These are phyloP conservation scores for Bryoerythrophyllum caledonicum DNA, from an alignment of 225 moss, liverwort and hornwort species.

Conservation along the genomic window DNA sequence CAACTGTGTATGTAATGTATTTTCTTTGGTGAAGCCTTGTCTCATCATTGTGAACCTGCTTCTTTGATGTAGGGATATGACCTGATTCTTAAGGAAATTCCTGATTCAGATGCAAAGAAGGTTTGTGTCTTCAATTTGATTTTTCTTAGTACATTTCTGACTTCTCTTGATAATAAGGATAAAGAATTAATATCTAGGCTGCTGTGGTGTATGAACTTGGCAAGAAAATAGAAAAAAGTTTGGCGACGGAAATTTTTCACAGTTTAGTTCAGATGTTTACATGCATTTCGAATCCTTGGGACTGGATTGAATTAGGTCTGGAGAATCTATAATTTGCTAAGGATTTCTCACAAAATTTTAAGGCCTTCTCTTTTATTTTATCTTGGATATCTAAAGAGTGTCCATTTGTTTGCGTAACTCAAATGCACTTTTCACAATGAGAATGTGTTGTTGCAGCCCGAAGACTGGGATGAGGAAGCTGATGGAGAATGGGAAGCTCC, in stretches of 20 bases:
- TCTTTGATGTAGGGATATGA: slow-evolving; percentile 42
- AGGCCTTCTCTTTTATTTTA: background rate
- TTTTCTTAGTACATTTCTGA: background rate
- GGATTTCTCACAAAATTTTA: background rate
- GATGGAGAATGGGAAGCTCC: slow-evolving; percentile 61
- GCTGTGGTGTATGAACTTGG: slow-evolving; percentile 4
- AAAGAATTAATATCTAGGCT: background rate
- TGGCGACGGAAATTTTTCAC: background rate
- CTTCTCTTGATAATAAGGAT: slow-evolving; percentile 7
- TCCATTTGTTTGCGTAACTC: background rate
- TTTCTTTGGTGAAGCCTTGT: background rate
- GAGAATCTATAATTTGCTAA: background rate
- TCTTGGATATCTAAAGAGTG: background rate
- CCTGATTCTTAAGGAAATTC: slow-evolving; percentile 39
- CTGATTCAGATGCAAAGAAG: slow-evolving; percentile 45
- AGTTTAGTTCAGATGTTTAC: background rate
- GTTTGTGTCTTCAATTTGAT: slow-evolving; percentile 8
- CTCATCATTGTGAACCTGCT: background rate
- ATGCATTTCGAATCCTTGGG: background rate
- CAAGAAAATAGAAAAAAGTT: background rate
- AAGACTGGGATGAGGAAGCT: slow-evolving; percentile 58
- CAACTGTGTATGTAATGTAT: slow-evolving; percentile 6
- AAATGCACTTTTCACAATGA: slow-evolving; percentile 1
- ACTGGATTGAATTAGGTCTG: background rate
- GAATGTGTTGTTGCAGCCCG: slow-evolving; percentile 38